A percentile compares a stretch with the other conserved stretches of the same genome.
Conservation (phyloP, 257 asterid genomes). For the Ehretia macrophylla region DNA sequence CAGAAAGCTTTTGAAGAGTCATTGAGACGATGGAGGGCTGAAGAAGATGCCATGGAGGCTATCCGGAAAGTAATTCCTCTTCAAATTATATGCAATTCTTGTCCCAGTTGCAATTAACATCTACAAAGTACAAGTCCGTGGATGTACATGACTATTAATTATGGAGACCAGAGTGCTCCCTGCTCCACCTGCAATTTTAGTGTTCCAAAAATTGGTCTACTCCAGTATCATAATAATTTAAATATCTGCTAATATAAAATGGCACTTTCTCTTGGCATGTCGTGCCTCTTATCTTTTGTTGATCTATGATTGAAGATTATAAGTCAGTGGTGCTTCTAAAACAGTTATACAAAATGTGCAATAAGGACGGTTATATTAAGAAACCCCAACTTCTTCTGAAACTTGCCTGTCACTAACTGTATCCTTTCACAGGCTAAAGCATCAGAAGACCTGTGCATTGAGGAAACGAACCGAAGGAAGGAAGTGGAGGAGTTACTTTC, state of each 20-base stretch:
- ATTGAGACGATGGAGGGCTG: slow-evolving; percentile 50
- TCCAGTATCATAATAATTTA: too few relatives aligned
- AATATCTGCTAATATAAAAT: too few relatives aligned
- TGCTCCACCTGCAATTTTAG: too few relatives aligned
- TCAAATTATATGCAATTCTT: not conserved
- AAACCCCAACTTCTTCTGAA: slow-evolving; percentile 9
- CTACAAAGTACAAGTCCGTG: too few relatives aligned
- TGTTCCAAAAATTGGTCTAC: too few relatives aligned
- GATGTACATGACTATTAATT: too few relatives aligned
- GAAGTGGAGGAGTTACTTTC: slow-evolving; percentile 49
- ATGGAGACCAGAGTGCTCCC: too few relatives aligned
- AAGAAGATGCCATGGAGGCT: slow-evolving; percentile 54
- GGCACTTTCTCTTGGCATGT: too few relatives aligned
- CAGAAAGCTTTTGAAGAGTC: slow-evolving; percentile 42
- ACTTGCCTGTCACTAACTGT: slow-evolving; percentile 3
- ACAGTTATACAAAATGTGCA: not conserved
- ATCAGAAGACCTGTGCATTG: slow-evolving; percentile 38
- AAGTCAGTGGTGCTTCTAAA: not conserved
- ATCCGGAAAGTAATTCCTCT: slow-evolving; percentile 37
- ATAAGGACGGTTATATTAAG: not conserved
- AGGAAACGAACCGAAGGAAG: slow-evolving; percentile 38
- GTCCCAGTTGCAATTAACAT: too few relatives aligned
- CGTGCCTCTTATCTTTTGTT: not conserved
- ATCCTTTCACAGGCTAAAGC: slow-evolving; percentile 54
- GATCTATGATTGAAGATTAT: not conserved